Percentiles rank a stretch among this genome's conserved stretches.
phyloP scores from a whole-genome alignment of 306 rosid genomes.

The Calophaca sinica region DNA sequence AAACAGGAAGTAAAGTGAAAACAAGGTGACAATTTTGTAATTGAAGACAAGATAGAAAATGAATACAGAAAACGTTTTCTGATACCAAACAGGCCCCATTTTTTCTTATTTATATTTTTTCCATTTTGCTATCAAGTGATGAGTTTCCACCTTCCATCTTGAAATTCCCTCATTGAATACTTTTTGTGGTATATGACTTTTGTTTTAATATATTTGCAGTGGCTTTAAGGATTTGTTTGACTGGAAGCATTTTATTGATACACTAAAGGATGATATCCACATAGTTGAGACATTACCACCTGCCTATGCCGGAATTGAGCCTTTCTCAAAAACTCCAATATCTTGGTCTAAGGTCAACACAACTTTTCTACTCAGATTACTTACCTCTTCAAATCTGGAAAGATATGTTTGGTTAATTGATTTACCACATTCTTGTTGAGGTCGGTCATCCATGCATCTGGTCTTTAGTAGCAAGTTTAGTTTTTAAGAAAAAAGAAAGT shows the following conservation, averaged over 20 bases:
- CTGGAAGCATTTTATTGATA: conserved; percentile 86
- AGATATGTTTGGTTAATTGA: conserved; percentile 14
- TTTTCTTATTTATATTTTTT: not conserved
- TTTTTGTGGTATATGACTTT: conserved; percentile 34
- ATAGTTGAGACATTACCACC: conserved; percentile 83
- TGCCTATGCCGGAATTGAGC: conserved; percentile 72
- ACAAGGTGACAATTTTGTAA: no score
- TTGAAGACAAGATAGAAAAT: no score
- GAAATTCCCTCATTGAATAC: conserved; percentile 23
- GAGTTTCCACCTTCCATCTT: conserved; percentile 31
- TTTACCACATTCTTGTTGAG: conserved; percentile 34
- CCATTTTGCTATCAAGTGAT: conserved; percentile 29
- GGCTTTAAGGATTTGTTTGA: conserved; percentile 97
- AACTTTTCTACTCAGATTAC: conserved; percentile 29
- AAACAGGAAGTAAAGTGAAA: no score
- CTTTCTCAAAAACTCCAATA: conserved; percentile 82
- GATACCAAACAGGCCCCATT: not conserved
- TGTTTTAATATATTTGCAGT: conserved; percentile 58
- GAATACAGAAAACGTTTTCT: no score
- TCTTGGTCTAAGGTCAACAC: conserved; percentile 91
- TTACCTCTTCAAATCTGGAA: conserved; percentile 28
- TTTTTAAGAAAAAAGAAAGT: conserved; percentile 31
- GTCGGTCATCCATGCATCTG: conserved; percentile 31
- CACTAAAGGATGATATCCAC: conserved; percentile 81
- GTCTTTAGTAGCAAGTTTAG: conserved; percentile 28